Conservation (phyloP, 2,329 filamentous ascomycete genomes). For the Nemania sp. region DNA sequence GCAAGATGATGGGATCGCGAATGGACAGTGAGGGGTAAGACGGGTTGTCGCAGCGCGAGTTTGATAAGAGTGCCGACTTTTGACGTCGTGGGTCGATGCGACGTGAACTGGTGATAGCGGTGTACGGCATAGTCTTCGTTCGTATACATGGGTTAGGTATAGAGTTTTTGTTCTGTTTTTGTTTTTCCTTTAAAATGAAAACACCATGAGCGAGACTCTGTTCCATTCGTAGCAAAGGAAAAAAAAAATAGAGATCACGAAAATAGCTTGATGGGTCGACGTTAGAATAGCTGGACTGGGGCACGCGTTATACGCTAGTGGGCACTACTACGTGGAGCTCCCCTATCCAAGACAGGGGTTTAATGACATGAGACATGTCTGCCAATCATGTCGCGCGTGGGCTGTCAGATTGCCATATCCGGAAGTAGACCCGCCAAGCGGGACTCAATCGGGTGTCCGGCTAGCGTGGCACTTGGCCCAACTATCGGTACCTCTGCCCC, state of each 20-base stretch:
- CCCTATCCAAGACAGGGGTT: not conserved
- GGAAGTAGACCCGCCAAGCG: conserved; percentile 22
- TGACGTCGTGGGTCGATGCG: too few relatives aligned
- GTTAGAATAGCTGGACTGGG: not conserved
- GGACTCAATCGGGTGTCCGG: conserved; percentile 21
- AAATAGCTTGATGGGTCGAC: too few relatives aligned
- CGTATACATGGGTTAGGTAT: not conserved
- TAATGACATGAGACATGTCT: conserved; percentile 15
- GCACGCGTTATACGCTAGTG: conserved; percentile 19
- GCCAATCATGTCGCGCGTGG: conserved; percentile 32
- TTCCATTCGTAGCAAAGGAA: too few relatives aligned
- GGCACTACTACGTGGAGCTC: too few relatives aligned
- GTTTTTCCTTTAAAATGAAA: too few relatives aligned
- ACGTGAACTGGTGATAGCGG: not conserved
- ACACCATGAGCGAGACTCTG: too few relatives aligned
- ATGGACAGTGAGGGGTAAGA: conserved; percentile 9
- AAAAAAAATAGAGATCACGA: too few relatives aligned
- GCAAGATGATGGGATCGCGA: conserved; percentile 39
- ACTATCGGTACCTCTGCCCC: not conserved
- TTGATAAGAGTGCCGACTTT: conserved; percentile 5
- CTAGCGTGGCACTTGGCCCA: not conserved
- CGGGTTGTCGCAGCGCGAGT: conserved; percentile 17
- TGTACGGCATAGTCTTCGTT: not conserved
- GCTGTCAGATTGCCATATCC: conserved; percentile 29
- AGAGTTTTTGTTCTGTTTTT: not conserved